Percentiles rank a stretch among this genome's conserved stretches.
Conservation (phyloP, 2,329 filamentous ascomycete genomes). For the Chalaropsis thielavioides region DNA sequence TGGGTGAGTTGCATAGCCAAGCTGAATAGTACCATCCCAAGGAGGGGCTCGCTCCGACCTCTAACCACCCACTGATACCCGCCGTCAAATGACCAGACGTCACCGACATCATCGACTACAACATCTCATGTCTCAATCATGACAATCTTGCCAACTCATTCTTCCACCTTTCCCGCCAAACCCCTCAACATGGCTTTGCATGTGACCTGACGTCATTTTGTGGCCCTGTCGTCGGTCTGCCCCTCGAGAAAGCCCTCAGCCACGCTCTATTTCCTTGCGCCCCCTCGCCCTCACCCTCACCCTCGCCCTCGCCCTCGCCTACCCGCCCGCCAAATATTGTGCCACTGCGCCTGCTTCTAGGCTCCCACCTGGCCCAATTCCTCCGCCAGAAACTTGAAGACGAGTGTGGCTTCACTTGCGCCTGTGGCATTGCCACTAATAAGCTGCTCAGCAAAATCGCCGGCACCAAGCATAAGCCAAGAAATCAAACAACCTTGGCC, state of each 20-base stretch:
- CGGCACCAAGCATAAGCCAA: conserved; percentile 73
- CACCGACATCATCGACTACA: conserved; percentile 75
- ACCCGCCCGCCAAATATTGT: not conserved
- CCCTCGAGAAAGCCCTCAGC: not conserved
- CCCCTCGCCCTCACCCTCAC: not conserved
- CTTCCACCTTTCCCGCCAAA: conserved; percentile 58
- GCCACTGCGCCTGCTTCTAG: conserved; percentile 51
- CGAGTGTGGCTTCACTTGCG: conserved; percentile 70
- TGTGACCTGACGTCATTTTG: conserved; percentile 58
- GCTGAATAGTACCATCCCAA: not conserved
- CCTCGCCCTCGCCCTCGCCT: not conserved
- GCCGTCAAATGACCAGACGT: conserved; percentile 43
- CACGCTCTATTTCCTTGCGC: conserved; percentile 2
- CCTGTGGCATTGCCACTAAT: conserved; percentile 74
- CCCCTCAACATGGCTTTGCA: conserved; percentile 65
- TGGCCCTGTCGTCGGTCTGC: conserved; percentile 30
- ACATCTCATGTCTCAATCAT: conserved; percentile 53
- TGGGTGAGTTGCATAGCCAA: conserved; percentile 27
- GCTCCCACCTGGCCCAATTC: conserved; percentile 65
- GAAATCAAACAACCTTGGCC: conserved; percentile 70
- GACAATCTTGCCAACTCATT: conserved; percentile 54
- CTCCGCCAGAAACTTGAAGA: conserved; percentile 59
- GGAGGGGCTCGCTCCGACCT: not conserved
- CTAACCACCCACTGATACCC: not conserved
- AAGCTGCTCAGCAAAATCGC: conserved; percentile 78